These are phyloP conservation scores for Xylaria bambusicola DNA, from an alignment of 495 filamentous ascomycete genomes.

Conservation along the genomic window DNA sequence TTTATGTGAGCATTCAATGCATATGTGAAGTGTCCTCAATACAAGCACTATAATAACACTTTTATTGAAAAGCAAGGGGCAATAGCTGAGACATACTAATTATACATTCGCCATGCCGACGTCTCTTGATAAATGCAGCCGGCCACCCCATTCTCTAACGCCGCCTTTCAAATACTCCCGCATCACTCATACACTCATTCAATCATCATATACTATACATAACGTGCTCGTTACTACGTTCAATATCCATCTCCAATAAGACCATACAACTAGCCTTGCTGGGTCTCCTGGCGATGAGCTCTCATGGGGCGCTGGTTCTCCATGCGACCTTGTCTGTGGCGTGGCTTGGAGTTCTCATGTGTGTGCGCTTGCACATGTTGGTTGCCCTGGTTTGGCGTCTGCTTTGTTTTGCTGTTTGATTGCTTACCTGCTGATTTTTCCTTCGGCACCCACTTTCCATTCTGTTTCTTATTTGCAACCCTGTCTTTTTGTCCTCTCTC, in stretches of 20 bases:
- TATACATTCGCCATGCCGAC: conserved; percentile 10
- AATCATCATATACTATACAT: conserved; percentile 18
- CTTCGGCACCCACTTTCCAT: conserved; percentile 2
- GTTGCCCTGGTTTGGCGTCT: background rate
- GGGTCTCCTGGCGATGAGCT: background rate
- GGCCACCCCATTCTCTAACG: background rate
- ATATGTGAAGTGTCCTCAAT: background rate
- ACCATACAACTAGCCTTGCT: background rate
- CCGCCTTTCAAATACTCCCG: conserved; percentile 1
- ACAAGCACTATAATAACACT: background rate
- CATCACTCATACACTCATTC: background rate
- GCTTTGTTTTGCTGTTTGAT: background rate
- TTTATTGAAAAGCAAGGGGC: conserved; percentile 11
- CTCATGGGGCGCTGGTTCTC: conserved; percentile 12
- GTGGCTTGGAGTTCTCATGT: conserved; percentile 8
- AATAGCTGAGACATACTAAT: conserved; percentile 11
- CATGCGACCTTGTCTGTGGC: conserved; percentile 4
- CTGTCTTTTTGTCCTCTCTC: conserved; percentile 8
- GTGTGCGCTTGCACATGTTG: background rate
- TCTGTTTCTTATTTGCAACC: background rate
- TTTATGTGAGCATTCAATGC: background rate
- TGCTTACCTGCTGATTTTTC: background rate
- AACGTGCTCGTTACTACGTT: conserved; percentile 5
- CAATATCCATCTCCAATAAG: background rate
- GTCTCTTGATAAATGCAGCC: conserved; percentile 3